Evolutionary conservation across 495 filamentous ascomycete genomes (phyloP).

Genomic region (Penicillium alfredii): DNA sequence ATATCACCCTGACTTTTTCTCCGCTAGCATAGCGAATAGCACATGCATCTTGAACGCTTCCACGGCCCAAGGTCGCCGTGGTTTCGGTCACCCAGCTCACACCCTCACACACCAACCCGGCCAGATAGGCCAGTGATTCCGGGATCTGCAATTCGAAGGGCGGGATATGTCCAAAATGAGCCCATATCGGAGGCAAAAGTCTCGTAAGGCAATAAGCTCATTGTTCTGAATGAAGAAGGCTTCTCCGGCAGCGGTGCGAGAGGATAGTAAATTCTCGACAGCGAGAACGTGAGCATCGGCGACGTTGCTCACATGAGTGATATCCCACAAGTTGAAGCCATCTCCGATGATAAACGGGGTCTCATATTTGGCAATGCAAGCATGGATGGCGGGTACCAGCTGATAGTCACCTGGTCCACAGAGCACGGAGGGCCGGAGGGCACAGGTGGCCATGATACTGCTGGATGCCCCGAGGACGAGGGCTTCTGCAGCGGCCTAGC

Average conservation of each 20-base stretch:
- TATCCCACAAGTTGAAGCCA: constrained; percentile 55
- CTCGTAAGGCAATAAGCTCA: constrained; percentile 54
- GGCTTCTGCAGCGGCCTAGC: constrained; percentile 49
- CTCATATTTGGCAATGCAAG: constrained; percentile 49
- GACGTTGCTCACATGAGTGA: constrained; percentile 55
- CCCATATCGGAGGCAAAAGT: constrained; percentile 56
- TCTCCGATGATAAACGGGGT: constrained; percentile 53
- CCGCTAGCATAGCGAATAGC: constrained; percentile 50
- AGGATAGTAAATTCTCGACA: constrained; percentile 50
- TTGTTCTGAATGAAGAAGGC: constrained; percentile 61
- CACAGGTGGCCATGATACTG: constrained; percentile 43
- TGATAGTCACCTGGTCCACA: constrained; percentile 53
- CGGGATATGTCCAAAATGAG: constrained; percentile 52
- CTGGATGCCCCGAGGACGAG: constrained; percentile 48
- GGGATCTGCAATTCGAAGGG: constrained; percentile 50
- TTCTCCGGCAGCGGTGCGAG: constrained; percentile 52
- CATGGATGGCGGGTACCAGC: constrained; percentile 48
- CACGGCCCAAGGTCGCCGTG: constrained; percentile 47
- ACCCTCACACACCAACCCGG: constrained; percentile 44
- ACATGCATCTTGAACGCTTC: constrained; percentile 52
- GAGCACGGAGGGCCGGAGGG: constrained; percentile 52
- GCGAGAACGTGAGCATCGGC: constrained; percentile 60
- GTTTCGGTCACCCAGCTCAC: constrained; percentile 47
- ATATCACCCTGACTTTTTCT: constrained; percentile 48
- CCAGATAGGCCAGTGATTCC: constrained; percentile 40